Evolutionary conservation across 2,329 filamentous ascomycete genomes (phyloP).

Genomic region (Paecilomyces fulvus): DNA sequence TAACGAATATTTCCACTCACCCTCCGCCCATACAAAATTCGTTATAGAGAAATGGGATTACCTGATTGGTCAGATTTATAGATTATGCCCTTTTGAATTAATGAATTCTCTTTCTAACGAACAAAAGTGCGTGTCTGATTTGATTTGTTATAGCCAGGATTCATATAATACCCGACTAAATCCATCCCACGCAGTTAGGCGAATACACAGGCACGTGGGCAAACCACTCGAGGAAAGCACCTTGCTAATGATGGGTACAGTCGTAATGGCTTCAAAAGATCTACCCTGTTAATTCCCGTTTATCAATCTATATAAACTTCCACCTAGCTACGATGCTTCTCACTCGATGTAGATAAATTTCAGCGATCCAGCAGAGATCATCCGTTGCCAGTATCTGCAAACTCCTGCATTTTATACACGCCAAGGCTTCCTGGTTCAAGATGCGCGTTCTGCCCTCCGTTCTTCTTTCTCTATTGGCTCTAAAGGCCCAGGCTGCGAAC

Average conservation of each 20-base stretch:
- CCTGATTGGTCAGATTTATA: not conserved
- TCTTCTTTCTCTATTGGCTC: slow-evolving; percentile 10
- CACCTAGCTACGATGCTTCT: not conserved
- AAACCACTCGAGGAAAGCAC: not conserved
- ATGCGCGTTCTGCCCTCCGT: not conserved
- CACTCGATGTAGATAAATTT: too few species aligned
- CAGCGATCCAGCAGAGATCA: too few species aligned
- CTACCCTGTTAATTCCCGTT: not conserved
- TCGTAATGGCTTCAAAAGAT: not conserved
- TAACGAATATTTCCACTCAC: slow-evolving; percentile 1
- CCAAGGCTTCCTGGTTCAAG: not conserved
- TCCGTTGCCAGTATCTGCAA: too few species aligned
- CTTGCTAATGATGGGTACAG: not conserved
- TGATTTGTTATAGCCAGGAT: not conserved
- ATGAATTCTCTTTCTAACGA: not conserved
- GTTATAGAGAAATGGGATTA: not conserved
- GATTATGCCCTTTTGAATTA: not conserved
- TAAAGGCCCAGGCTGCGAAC: slow-evolving; percentile 32
- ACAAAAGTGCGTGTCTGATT: not conserved
- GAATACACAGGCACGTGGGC: not conserved
- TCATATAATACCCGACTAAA: not conserved
- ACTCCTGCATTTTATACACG: too few species aligned
- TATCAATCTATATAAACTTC: not conserved
- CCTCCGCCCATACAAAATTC: slow-evolving; percentile 8
- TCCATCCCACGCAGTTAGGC: not conserved